A percentile compares a stretch with the other conserved stretches of the same genome.
Conservation (phyloP, 2,329 filamentous ascomycete genomes). For the Fusarium buxicola region DNA sequence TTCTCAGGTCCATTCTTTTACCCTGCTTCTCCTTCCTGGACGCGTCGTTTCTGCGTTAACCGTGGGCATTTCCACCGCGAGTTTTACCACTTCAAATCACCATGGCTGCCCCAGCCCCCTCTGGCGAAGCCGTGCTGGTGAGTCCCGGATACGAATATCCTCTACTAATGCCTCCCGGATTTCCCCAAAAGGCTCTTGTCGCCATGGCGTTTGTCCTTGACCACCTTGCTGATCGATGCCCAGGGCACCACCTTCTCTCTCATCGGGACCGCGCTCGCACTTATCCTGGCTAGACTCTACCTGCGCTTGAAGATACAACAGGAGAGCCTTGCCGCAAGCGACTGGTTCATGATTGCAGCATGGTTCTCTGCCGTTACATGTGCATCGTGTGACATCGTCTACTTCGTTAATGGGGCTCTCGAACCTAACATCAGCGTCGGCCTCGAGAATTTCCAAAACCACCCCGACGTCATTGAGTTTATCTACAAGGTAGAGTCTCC, state of each 20-base stretch:
- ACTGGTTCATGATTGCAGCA: slow-evolving; percentile 26
- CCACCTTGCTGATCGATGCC: background rate
- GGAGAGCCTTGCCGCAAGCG: slow-evolving; percentile 14
- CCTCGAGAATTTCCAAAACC: slow-evolving; percentile 15
- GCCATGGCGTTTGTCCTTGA: background rate
- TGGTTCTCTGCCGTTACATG: slow-evolving; percentile 22
- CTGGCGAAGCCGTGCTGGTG: slow-evolving; percentile 24
- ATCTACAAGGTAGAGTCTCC: slow-evolving; percentile 23
- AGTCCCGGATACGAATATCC: too few species aligned
- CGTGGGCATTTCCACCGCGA: background rate
- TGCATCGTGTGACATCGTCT: slow-evolving; percentile 22
- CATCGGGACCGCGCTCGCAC: slow-evolving; percentile 7
- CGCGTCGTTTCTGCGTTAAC: slow-evolving; percentile 8
- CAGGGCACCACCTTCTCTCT: slow-evolving; percentile 22
- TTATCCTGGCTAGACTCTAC: slow-evolving; percentile 21
- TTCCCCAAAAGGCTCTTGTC: too few species aligned
- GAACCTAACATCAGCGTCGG: slow-evolving; percentile 25
- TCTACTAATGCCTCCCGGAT: background rate
- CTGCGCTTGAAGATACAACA: slow-evolving; percentile 22
- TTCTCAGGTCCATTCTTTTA: too few species aligned
- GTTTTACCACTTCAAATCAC: slow-evolving; percentile 19
- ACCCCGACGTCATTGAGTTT: slow-evolving; percentile 20
- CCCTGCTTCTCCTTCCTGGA: slow-evolving; percentile 13
- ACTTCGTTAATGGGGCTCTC: slow-evolving; percentile 18
- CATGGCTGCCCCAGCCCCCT: slow-evolving; percentile 22